Conservation (phyloP, 108 stramenopile genomes). For the Hondaea fermentalgiana region DNA sequence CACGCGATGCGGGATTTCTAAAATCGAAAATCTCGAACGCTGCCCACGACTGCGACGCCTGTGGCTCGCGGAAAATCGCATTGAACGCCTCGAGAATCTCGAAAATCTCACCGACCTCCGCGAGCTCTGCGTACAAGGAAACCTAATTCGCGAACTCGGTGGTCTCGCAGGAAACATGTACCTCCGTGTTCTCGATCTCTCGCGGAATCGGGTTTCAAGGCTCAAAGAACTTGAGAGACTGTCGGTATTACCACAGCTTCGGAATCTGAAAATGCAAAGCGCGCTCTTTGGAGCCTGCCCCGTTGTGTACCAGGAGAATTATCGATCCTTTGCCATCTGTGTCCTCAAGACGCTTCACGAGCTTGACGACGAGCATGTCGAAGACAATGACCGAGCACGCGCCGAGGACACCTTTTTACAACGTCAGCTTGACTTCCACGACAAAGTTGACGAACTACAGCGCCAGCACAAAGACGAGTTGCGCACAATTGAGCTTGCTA, state of each 20-base stretch:
- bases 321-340: constrained; percentile 40
- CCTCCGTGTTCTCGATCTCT: constrained; percentile 37
- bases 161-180: constrained; percentile 33
- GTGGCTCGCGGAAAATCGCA: constrained; percentile 47
- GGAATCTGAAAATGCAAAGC: constrained; percentile 33
- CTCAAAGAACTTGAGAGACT: constrained; percentile 40
- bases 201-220: constrained; percentile 44
- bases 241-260: constrained; percentile 26
- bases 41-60: constrained; percentile 50
- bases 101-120: constrained; percentile 36
- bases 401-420: constrained; percentile 29
- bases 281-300: constrained; percentile 53
- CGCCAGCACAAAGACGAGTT: constrained; percentile 22
- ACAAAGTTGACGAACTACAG: constrained; percentile 35
- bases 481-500: constrained; percentile 19
- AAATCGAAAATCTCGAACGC: constrained; percentile 39
- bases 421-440: constrained; percentile 27
- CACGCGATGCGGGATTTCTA: constrained; percentile 36
- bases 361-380: constrained; percentile 35
- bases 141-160: constrained; percentile 26
- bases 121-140: constrained; percentile 52
- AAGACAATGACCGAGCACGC: constrained; percentile 17
- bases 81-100: constrained; percentile 32
- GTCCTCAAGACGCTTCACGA: constrained; percentile 18
- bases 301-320: constrained; percentile 34